Evolutionary conservation across 495 filamentous ascomycete species (phyloP).

Genomic region (Filosporella fistucella): DNA sequence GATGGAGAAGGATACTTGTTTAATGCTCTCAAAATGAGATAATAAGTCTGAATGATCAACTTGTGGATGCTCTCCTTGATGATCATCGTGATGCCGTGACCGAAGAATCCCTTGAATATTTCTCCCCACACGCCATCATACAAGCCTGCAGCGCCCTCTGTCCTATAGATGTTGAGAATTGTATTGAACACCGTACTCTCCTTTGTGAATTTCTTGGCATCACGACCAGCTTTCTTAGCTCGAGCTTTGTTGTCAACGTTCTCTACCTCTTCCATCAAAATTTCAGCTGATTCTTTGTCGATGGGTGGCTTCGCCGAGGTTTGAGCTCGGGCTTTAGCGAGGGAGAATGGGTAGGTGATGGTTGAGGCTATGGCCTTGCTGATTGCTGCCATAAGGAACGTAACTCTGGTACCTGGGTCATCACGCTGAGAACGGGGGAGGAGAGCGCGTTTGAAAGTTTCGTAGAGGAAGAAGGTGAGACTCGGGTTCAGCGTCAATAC

Average conservation of each 20-base stretch:
- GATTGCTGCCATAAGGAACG: constrained; percentile 69
- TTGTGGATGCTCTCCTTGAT: constrained; percentile 78
- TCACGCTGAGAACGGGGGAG: constrained; percentile 45
- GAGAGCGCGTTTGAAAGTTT: constrained; percentile 55
- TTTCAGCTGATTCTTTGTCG: constrained; percentile 11
- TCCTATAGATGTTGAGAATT: constrained; percentile 56
- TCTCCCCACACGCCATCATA: constrained; percentile 78
- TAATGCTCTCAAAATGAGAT: constrained; percentile 14
- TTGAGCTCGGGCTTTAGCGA: constrained; percentile 76
- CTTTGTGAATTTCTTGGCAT: constrained; percentile 18
- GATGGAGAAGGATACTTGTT: constrained; percentile 16
- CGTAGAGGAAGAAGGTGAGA: constrained; percentile 81
- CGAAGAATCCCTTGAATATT: constrained; percentile 79
- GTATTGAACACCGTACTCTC: constrained; percentile 55
- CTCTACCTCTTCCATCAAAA: constrained; percentile 5
- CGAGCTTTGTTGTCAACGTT: constrained; percentile 15
- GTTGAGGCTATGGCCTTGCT: constrained; percentile 77
- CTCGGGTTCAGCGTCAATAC: constrained; percentile 83
- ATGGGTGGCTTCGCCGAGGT: constrained; percentile 31
- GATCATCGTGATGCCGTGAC: constrained; percentile 86
- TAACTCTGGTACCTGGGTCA: constrained; percentile 40
- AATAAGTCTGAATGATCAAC: constrained; percentile 51
- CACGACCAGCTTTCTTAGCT: constrained; percentile 13
- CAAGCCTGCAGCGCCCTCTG: constrained; percentile 63
- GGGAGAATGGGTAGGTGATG: constrained; percentile 81